phyloP scores from a whole-genome alignment of 2,329 filamentous ascomycete species.

The Botrytis sinoallii region DNA sequence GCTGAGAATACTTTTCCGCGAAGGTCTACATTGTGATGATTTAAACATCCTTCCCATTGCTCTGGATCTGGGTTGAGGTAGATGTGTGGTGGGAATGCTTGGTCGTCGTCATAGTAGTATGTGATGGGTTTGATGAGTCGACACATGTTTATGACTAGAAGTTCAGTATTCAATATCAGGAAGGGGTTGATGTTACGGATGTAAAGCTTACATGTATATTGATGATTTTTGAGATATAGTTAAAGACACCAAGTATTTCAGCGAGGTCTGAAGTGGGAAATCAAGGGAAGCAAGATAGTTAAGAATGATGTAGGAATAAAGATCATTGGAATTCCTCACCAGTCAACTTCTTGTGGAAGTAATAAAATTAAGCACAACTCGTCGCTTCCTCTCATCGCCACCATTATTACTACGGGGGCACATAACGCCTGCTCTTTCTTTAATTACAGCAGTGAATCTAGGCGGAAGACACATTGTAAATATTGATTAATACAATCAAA shows the following conservation, averaged over 20 bases:
- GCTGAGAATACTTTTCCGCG: not conserved
- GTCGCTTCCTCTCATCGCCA: not conserved
- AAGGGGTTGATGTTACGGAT: not conserved
- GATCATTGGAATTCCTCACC: not conserved
- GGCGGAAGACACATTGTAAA: not conserved
- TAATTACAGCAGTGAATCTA: not conserved
- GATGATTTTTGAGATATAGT: not conserved
- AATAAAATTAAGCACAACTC: not conserved
- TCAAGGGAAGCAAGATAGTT: not conserved
- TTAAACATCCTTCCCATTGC: not conserved
- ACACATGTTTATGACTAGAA: not conserved
- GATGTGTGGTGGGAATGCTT: not conserved
- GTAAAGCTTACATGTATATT: not conserved
- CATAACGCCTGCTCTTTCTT: not conserved
- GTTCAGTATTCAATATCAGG: not conserved
- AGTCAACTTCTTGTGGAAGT: not conserved
- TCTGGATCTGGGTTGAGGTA: not conserved
- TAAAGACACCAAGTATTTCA: not conserved
- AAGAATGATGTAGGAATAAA: not conserved
- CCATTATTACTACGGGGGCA: not conserved
- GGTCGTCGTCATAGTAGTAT: not conserved
- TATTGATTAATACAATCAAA: not conserved
- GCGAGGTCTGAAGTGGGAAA: not conserved
- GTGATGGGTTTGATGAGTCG: not conserved
- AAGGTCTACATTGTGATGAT: not conserved